Evolutionary conservation across 2,329 filamentous ascomycete genomes (phyloP), one percentile per base, ranked within the genome.

Genomic region (Thielaviopsis cerberus): DNA sequence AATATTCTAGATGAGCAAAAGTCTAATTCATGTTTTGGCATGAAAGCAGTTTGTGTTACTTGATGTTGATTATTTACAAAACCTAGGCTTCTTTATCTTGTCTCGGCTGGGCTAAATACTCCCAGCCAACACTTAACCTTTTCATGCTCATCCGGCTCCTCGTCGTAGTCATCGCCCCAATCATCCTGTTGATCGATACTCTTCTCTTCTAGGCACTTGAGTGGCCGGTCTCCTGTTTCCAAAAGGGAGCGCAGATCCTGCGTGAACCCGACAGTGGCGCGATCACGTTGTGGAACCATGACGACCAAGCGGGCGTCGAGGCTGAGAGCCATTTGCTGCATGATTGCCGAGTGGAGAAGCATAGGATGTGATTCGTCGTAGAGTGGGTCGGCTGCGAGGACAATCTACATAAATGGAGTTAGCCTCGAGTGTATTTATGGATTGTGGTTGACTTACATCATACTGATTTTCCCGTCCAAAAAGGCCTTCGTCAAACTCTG

Each of bases 351-450:
- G 0, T 83, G 81, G 23, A 97, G 76, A 65, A 92, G 79, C 2
- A 69, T 70, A 0, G 91, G 88, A 66, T 97, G 92, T 3, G 86
- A 78, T 54, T 89, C 78, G 52, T 90, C 88, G 69, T 97, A 97
- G 22, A 98, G 73, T 0, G 88, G 80, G 68, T 98, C 92, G 2
- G 91, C 88, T 1, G 82, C 88, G 2, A 98, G 75, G 51, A 97
- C 81, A 57, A 95, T 72, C 74, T 84, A n/a, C n/a, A n/a, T n/a
- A n/a, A n/a, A n/a, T n/a, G n/a, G n/a, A n/a, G n/a, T n/a, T n/a
- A n/a, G n/a, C n/a, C n/a, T n/a, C n/a, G n/a, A n/a, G n/a, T n/a
- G n/a, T n/a, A n/a, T n/a, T n/a, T n/a, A n/a, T n/a, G 24, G 7
- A 11, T 30, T 7, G 17, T 20, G 22, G 26, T 51, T 7, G 58